Percentiles rank a stretch among this genome's conserved stretches.
Conservation (phyloP, 1,284 basidiomycete species). For the Athelia psychrophila region DNA sequence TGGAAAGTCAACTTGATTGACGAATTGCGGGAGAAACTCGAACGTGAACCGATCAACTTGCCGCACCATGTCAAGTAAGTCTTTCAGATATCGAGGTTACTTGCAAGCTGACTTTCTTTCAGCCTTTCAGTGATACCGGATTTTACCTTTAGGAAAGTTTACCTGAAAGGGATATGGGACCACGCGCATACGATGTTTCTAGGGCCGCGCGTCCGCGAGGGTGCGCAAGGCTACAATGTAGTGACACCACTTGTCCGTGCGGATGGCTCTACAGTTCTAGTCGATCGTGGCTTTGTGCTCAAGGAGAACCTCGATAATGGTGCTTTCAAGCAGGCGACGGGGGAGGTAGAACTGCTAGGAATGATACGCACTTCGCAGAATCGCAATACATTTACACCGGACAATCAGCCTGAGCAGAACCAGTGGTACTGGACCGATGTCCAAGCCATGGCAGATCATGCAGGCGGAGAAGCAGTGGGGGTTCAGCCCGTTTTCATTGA, state of each 20-base stretch:
- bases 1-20: conserved; percentile 97
- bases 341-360: conserved; percentile 66
- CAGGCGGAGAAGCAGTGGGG: conserved; percentile 65
- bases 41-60: conserved; percentile 75
- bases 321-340: conserved; percentile 36
- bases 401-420: conserved; percentile 79
- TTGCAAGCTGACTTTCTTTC: conserved; percentile 15
- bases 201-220: conserved; percentile 85
- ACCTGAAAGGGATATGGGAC: conserved; percentile 77
- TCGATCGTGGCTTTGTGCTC: conserved; percentile 91
- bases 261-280: conserved; percentile 77
- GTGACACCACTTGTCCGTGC: conserved; percentile 81
- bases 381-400: conserved; percentile 82
- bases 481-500: conserved; percentile 88
- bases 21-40: conserved; percentile 90
- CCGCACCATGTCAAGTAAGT: conserved; percentile 88
- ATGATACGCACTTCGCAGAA: conserved; percentile 72
- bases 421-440: conserved; percentile 95
- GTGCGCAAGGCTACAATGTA: conserved; percentile 84
- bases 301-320: conserved; percentile 47
- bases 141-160: conserved; percentile 84
- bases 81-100: conserved; percentile 3
- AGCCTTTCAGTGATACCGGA: conserved; percentile 78
- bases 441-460: conserved; percentile 75
- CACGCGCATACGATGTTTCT: conserved; percentile 78